Evolutionary conservation across 208 protist species (phyloP).

Genomic region (Trypanosoma congolense): DNA sequence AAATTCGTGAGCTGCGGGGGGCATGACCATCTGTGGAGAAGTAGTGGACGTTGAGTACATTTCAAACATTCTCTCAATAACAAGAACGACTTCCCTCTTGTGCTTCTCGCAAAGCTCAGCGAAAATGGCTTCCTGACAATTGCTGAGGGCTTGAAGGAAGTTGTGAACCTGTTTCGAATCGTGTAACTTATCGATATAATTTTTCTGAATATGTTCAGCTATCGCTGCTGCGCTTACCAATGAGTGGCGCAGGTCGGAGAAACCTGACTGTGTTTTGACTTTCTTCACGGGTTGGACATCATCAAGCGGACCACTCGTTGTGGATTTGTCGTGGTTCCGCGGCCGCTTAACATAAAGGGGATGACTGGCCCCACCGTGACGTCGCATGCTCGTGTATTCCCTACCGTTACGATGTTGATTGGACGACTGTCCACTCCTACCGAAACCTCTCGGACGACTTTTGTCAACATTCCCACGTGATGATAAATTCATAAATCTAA

Average conservation of each 20-base stretch:
- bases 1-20: slow-evolving; percentile 67
- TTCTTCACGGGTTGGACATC: slow-evolving; percentile 27
- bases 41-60: slow-evolving; percentile 39
- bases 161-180: slow-evolving; percentile 47
- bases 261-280: slow-evolving; percentile 46
- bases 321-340: no score
- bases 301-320: no score
- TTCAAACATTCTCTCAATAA: slow-evolving; percentile 61
- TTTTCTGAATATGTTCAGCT: slow-evolving; percentile 47
- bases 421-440: no score
- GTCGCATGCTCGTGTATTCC: no score
- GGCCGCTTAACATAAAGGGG: no score
- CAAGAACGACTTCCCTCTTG: slow-evolving; percentile 45
- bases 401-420: no score
- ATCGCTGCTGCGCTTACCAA: slow-evolving; percentile 46
- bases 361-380: no score
- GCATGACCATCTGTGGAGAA: slow-evolving; percentile 21
- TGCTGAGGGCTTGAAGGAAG: slow-evolving; percentile 75
- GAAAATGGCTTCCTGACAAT: slow-evolving; percentile 45
- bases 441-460: no score
- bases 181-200: slow-evolving; percentile 39
- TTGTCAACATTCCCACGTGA: no score
- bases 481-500: no score
- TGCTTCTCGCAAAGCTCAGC: slow-evolving; percentile 32
- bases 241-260: slow-evolving; percentile 39